Base-by-base conservation (phyloP, 176 grass and related monocot genomes). In the Cocos nucifera region DNA sequence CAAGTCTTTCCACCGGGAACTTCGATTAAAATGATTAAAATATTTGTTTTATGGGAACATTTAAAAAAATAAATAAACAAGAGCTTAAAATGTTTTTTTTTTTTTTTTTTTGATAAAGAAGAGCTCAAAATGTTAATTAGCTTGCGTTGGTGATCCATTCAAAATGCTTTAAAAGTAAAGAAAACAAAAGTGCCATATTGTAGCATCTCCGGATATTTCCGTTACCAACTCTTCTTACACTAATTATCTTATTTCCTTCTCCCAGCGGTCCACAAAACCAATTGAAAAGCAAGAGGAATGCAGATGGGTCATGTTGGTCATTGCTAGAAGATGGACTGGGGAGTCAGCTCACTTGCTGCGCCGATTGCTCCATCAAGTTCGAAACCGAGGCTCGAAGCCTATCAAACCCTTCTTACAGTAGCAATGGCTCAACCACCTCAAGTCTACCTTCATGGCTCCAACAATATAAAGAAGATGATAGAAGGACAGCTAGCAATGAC, bases 391-490 rank as follows among this genome's bases (percentile, higher is more conserved):
- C 59, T 9, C 57, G 30, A 32, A 49, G 26, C 15, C 53, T 54
- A 17, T 19, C 25, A 22, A 69, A 72, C n/a, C 23, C 57, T 54
- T 61, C 64, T 28, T 58, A 62, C 48, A 24, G 39, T 21, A 74
- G 71, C 54, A 53, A 65, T 49, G 30, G 49, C 49, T 17, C 65
- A 17, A 71, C 50, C 12, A 53, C 71, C 51, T 84, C 89, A 8
- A 87, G 6, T 70, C 81, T 96, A 66, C 91, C 86, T 56, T 76
- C 83, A 10, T 90, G 86, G 91, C 91, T 96, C 5, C 91, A 87
- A 67, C 62, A 87, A 74, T 82, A 58, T 24, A 55, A 39, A 68
- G 67, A 58, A 49, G 67, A 49, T 12, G 23, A 58, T 8, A 16
- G 6, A 58, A 57, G 30, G 4, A 49, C 7, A 22, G 29, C 61